Conservation (phyloP, 2,329 filamentous ascomycete species). For the Diatrype stigma region DNA sequence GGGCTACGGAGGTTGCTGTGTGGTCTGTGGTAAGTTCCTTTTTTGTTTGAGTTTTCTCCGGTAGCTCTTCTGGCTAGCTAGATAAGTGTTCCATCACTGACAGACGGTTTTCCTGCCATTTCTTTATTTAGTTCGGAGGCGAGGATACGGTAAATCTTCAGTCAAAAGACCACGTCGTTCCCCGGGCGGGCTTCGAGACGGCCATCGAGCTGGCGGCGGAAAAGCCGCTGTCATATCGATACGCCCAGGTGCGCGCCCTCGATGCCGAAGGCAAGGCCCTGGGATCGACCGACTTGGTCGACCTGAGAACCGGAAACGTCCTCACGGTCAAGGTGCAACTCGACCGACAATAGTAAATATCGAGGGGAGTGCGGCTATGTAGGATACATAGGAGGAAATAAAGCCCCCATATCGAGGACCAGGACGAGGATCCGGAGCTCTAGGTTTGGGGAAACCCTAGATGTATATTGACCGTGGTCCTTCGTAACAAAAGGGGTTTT, state of each 20-base stretch:
- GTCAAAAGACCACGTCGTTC: background rate
- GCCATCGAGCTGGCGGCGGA: background rate
- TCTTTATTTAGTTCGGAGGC: background rate
- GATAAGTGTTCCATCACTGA: background rate
- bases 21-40: slow-evolving; percentile 18
- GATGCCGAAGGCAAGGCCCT: background rate
- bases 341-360: background rate
- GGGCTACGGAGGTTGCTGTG: slow-evolving; percentile 32
- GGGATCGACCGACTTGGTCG: background rate
- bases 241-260: background rate
- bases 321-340: background rate
- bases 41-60: background rate
- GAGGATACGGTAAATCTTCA: background rate
- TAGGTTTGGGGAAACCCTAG: no score
- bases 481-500: no score
- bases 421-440: no score
- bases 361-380: no score
- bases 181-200: background rate
- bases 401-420: background rate
- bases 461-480: no score
- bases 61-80: background rate
- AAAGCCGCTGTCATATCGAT: background rate
- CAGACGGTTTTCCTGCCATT: background rate
- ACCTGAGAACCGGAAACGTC: background rate
- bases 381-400: background rate